Percentiles rank a stretch among this genome's conserved stretches.
Conservation (phyloP, 179 eudicot genomes). For the Drosera spatulata region DNA sequence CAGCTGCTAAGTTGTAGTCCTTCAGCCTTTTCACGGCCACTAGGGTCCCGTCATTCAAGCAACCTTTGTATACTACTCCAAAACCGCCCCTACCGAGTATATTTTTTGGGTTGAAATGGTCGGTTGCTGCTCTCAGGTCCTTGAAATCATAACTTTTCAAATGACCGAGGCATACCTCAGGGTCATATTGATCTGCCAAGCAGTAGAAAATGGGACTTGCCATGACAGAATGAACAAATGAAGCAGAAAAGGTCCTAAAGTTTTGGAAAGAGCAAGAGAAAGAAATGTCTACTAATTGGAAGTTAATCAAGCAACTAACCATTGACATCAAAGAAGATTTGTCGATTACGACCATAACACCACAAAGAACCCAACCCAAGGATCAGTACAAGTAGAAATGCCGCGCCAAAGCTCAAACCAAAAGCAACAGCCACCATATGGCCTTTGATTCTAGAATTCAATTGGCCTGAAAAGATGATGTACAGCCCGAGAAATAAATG, state of each 20-base stretch:
- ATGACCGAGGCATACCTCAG: conserved; percentile 75
- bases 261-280: not conserved
- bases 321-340: conserved; percentile 85
- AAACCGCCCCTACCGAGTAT: conserved; percentile 85
- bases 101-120: conserved; percentile 58
- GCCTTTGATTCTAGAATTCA: conserved; percentile 31
- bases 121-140: conserved; percentile 72
- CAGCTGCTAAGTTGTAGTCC: conserved; percentile 50
- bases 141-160: conserved; percentile 60
- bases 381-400: conserved; percentile 22
- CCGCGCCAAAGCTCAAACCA: conserved; percentile 67
- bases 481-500: not conserved
- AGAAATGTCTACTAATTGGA: not conserved
- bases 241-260: not conserved
- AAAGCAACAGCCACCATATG: conserved; percentile 58
- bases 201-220: no score
- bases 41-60: conserved; percentile 52
- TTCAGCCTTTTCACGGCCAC: conserved; percentile 90
- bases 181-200: conserved; percentile 73
- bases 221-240: not conserved
- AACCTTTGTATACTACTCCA: conserved; percentile 76
- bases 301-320: conserved; percentile 32
- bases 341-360: conserved; percentile 69
- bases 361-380: conserved; percentile 58
- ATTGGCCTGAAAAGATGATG: conserved; percentile 20